These are phyloP conservation scores for Fusarium drepaniforme DNA, from an alignment of 2,329 filamentous ascomycete species.

Conservation along the genomic window DNA sequence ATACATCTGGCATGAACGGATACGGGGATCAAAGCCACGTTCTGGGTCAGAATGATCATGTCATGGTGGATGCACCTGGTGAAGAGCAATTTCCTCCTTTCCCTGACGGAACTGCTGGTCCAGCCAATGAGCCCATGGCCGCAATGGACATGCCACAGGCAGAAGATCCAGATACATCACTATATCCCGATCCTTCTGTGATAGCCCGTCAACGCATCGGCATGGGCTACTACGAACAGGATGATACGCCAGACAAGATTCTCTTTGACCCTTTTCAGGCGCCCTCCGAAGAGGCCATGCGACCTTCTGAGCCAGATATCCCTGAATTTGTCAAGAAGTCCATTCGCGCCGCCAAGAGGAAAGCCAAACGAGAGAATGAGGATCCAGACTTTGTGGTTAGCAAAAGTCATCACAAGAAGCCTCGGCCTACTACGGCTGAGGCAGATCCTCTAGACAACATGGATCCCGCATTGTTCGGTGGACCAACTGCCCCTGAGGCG, in stretches of 20 bases:
- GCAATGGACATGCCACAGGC: constrained; percentile 39
- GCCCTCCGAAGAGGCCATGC: constrained; percentile 59
- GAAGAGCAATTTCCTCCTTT: constrained; percentile 20
- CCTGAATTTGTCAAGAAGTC: constrained; percentile 69
- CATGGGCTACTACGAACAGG: constrained; percentile 72
- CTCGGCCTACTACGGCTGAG: constrained; percentile 39
- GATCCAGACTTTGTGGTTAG: constrained; percentile 65
- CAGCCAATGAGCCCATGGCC: constrained; percentile 3
- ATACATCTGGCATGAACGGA: constrained; percentile 34
- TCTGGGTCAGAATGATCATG: constrained; percentile 36
- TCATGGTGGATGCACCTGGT: constrained; percentile 12
- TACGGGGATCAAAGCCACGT: constrained; percentile 51
- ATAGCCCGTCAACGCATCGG: constrained; percentile 64
- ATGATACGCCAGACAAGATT: constrained; percentile 68
- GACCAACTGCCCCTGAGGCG: constrained; percentile 25
- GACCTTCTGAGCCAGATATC: constrained; percentile 59
- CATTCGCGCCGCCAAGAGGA: constrained; percentile 65
- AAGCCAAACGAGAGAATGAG: constrained; percentile 64
- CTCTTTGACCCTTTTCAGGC: constrained; percentile 70
- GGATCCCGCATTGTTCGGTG: constrained; percentile 66
- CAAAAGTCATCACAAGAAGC: constrained; percentile 58
- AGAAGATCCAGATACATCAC: constrained; percentile 47
- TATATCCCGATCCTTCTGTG: constrained; percentile 64
- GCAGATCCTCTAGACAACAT: constrained; percentile 56
- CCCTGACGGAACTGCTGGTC: constrained; percentile 15